Evolutionary conservation across 805 yeast genomes (phyloP).

Genomic region (Kluyveromyces nonfermentans): DNA sequence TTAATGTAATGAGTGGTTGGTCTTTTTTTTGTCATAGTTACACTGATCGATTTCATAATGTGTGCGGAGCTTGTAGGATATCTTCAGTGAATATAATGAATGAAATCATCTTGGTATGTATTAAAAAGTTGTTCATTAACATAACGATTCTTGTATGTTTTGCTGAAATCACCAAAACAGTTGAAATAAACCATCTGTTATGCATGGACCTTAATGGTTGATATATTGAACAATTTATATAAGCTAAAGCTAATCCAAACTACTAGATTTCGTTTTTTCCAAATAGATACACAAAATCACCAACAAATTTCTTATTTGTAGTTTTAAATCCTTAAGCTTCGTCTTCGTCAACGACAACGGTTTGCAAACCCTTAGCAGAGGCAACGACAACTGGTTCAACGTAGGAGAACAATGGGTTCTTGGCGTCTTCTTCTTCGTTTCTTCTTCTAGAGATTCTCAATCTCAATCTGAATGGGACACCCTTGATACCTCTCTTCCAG

Average conservation of each 20-base stretch:
- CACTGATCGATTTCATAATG: slow-evolving; percentile 46
- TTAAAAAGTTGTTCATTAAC: no score
- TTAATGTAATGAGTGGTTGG: slow-evolving; percentile 56
- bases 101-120: no score
- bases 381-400: slow-evolving; percentile 97
- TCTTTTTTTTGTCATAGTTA: slow-evolving; percentile 65
- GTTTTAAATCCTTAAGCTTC: slow-evolving; percentile 34
- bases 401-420: slow-evolving; percentile 93
- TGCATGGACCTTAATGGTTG: slow-evolving; percentile 2
- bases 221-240: slow-evolving; percentile 3
- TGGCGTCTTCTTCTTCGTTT: slow-evolving; percentile 99
- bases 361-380: slow-evolving; percentile 93
- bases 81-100: no score
- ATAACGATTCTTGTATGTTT: neutral
- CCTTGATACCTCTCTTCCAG: slow-evolving; percentile 99
- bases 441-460: slow-evolving; percentile 98
- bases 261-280: neutral
- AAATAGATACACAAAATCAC: slow-evolving; percentile 1
- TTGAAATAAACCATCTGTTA: neutral
- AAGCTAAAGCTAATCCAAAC: slow-evolving; percentile 15
- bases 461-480: slow-evolving; percentile 97
- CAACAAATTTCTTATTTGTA: slow-evolving; percentile 1
- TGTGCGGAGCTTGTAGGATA: neutral
- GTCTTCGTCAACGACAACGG: slow-evolving; percentile 90
- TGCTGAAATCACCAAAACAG: neutral